A percentile compares a stretch with the other conserved stretches of the same genome.
phyloP scores from a whole-genome alignment of 129 eudicot genomes.

The Flaveria trinervia region DNA sequence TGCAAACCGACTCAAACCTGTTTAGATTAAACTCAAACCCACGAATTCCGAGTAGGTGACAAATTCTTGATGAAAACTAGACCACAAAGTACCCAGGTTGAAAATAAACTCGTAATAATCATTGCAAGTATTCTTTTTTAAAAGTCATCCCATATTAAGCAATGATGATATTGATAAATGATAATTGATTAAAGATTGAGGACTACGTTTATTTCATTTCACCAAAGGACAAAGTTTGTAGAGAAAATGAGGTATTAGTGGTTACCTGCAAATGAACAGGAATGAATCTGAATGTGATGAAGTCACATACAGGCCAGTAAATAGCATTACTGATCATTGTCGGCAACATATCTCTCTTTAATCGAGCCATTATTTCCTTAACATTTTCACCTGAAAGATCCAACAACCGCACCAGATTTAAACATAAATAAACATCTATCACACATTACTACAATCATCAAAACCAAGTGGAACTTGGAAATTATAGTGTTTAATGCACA shows the following conservation, averaged over 20 bases:
- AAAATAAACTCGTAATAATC: background rate
- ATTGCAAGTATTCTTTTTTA: background rate
- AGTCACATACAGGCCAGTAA: constrained; percentile 97
- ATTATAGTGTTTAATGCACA: background rate
- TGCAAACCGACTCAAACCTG: background rate
- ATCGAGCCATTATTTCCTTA: constrained; percentile 61
- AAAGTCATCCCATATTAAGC: background rate
- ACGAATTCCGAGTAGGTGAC: background rate
- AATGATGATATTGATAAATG: background rate
- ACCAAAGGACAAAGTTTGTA: background rate
- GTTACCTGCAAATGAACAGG: constrained; percentile 94
- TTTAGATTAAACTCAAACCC: background rate
- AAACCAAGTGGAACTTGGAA: background rate
- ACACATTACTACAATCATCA: background rate
- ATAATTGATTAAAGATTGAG: background rate
- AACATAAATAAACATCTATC: background rate
- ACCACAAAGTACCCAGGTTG: background rate
- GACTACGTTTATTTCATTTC: background rate
- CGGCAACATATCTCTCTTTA: constrained; percentile 82
- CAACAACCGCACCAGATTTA: constrained; percentile 4
- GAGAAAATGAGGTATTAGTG: constrained; percentile 13
- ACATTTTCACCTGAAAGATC: constrained; percentile 61
- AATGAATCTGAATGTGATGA: constrained; percentile 81
- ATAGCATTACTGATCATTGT: constrained; percentile 74
- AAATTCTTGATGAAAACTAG: background rate